phyloP scores from a whole-genome alignment of 495 filamentous ascomycete genomes.

The Daldinia decipiens region DNA sequence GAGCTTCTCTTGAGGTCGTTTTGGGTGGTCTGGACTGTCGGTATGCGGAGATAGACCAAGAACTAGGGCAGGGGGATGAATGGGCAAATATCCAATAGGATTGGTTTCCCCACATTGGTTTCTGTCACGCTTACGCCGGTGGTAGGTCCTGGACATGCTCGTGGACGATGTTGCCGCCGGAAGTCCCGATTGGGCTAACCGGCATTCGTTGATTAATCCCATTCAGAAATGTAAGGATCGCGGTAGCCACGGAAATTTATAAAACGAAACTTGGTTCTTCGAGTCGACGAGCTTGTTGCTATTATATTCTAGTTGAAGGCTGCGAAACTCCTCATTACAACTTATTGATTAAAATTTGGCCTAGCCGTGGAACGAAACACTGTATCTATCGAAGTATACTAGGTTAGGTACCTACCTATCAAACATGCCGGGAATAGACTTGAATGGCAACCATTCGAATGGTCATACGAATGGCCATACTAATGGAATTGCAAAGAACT shows the following conservation, averaged over 20 bases:
- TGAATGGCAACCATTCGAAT: conserved; percentile 8
- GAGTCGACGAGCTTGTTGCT: neutral
- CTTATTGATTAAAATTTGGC: neutral
- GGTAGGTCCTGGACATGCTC: conserved; percentile 11
- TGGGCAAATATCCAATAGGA: conserved; percentile 26
- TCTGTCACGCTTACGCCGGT: conserved; percentile 33
- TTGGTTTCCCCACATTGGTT: conserved; percentile 35
- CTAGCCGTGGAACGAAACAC: conserved; percentile 13
- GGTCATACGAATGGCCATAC: conserved; percentile 36
- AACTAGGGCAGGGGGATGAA: conserved; percentile 35
- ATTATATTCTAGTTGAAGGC: conserved; percentile 1
- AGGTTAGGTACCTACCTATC: no score
- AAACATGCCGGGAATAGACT: conserved; percentile 29
- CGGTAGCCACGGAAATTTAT: conserved; percentile 16
- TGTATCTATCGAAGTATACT: conserved; percentile 9
- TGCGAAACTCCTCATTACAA: conserved; percentile 13
- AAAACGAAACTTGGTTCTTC: conserved; percentile 22
- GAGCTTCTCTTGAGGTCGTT: conserved; percentile 11
- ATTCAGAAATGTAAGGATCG: conserved; percentile 18
- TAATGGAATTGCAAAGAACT: conserved; percentile 30
- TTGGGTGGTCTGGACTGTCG: conserved; percentile 35
- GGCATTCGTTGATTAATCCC: conserved; percentile 16
- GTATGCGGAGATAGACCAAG: conserved; percentile 14
- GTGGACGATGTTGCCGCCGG: conserved; percentile 40
- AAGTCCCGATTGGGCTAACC: conserved; percentile 35